Conservation (phyloP, 305 asterid species). For the Ajuga reptans region DNA sequence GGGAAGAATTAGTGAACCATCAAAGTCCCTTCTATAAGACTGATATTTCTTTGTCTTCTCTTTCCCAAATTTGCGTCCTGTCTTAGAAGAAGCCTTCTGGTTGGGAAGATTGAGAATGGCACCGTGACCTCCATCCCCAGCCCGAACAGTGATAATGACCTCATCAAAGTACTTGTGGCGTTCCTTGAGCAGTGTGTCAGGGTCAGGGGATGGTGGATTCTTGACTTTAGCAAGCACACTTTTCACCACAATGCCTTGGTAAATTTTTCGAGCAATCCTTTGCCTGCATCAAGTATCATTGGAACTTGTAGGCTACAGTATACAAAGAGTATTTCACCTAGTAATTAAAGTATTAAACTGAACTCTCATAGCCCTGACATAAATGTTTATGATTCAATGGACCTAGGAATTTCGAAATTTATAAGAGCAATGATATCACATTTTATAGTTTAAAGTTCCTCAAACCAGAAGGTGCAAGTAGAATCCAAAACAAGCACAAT, state of each 20-base stretch:
- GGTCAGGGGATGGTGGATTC: slow-evolving; percentile 41
- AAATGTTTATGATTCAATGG: neutral
- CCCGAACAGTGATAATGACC: slow-evolving; percentile 64
- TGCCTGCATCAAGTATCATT: slow-evolving; percentile 17
- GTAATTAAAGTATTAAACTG: neutral
- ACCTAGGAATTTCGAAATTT: neutral
- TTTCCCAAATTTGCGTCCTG: slow-evolving; percentile 42
- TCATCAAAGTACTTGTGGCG: slow-evolving; percentile 82
- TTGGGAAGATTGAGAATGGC: slow-evolving; percentile 55
- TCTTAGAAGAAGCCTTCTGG: slow-evolving; percentile 40
- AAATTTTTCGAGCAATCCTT: slow-evolving; percentile 1
- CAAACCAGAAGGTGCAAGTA: no score
- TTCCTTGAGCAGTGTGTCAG: slow-evolving; percentile 49
- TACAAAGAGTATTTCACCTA: neutral
- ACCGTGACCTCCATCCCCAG: slow-evolving; percentile 96
- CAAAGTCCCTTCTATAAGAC: slow-evolving; percentile 70
- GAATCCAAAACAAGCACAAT: neutral
- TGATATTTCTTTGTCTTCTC: slow-evolving; percentile 44
- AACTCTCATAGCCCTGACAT: neutral
- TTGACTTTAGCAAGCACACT: slow-evolving; percentile 44
- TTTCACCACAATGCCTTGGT: slow-evolving; percentile 17
- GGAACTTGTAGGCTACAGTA: neutral
- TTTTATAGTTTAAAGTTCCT: neutral
- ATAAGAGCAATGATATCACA: neutral
- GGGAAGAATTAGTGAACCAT: slow-evolving; percentile 80